Percentiles rank a stretch among this genome's conserved stretches.
Evolutionary conservation across 306 rosid genomes (phyloP).

Genomic region (Quercus agrifolia): DNA sequence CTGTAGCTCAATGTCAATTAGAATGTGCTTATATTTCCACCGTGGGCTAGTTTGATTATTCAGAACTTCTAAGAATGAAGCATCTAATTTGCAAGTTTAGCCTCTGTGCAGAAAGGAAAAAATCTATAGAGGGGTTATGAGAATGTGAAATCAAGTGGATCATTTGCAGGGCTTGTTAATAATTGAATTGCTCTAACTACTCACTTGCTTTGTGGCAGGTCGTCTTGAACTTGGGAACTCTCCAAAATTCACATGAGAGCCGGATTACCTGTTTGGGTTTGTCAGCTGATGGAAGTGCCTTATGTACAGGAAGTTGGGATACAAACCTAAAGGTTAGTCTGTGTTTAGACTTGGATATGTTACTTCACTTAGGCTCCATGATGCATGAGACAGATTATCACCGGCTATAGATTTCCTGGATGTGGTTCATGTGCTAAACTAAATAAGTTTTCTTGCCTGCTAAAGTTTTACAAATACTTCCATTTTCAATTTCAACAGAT

Average conservation of each 20-base stretch:
- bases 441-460: not conserved
- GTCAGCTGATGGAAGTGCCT: constrained; percentile 99
- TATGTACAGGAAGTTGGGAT: constrained; percentile 99
- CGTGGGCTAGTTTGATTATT: not conserved
- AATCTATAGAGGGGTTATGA: not conserved
- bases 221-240: constrained; percentile 91
- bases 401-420: not conserved
- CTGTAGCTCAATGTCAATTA: no score
- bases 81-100: not conserved
- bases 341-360: constrained; percentile 14
- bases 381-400: not conserved
- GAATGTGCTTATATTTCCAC: no score
- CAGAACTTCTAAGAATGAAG: not conserved
- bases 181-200: not conserved
- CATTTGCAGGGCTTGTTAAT: not conserved
- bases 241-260: constrained; percentile 74
- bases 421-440: not conserved
- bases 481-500: not conserved
- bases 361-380: not conserved
- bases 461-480: not conserved
- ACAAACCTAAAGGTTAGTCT: constrained; percentile 83
- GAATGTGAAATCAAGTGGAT: constrained; percentile 5
- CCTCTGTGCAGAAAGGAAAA: not conserved
- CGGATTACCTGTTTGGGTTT: constrained; percentile 88
- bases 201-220: constrained; percentile 49